Percentiles rank a stretch among this genome's conserved stretches.
phyloP scores from a whole-genome alignment of 345 rosid genomes.

The Excoecaria agallocha region DNA sequence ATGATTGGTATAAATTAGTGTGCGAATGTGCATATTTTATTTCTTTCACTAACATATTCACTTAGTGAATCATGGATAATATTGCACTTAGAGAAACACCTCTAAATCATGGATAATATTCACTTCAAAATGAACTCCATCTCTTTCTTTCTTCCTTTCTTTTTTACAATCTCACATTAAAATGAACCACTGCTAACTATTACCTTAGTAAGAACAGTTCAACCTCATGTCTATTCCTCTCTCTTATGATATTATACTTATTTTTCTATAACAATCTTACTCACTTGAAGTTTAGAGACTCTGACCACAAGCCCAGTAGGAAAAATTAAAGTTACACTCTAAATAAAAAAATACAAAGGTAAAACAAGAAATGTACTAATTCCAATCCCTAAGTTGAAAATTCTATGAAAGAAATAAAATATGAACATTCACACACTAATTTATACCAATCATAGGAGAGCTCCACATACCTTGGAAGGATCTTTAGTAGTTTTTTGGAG shows the following conservation, averaged over 20 bases:
- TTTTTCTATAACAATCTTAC: not conserved
- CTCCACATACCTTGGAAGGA: conserved; percentile 74
- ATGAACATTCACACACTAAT: not conserved
- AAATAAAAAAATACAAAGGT: not conserved
- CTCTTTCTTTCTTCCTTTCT: not conserved
- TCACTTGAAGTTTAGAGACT: not conserved
- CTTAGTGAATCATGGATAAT: too few species aligned
- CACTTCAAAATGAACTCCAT: not conserved
- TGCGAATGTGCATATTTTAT: not conserved
- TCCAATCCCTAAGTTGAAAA: not conserved
- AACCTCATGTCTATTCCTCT: not conserved
- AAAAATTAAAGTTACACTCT: not conserved
- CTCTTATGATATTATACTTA: not conserved
- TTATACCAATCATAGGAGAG: not conserved
- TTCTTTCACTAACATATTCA: too few species aligned
- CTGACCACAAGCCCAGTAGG: not conserved
- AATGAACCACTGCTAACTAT: not conserved
- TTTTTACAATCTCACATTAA: too few species aligned
- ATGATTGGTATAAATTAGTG: not conserved
- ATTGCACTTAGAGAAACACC: not conserved
- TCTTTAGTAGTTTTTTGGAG: conserved; percentile 69
- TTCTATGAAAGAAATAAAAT: conserved; percentile 1
- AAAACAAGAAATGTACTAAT: not conserved
- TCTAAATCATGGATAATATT: not conserved
- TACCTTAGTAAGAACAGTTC: not conserved